Evolutionary conservation across 805 yeast genomes (phyloP), one percentile per base, ranked within the genome.

Genomic region (Barnettozyma wickerhamii): DNA sequence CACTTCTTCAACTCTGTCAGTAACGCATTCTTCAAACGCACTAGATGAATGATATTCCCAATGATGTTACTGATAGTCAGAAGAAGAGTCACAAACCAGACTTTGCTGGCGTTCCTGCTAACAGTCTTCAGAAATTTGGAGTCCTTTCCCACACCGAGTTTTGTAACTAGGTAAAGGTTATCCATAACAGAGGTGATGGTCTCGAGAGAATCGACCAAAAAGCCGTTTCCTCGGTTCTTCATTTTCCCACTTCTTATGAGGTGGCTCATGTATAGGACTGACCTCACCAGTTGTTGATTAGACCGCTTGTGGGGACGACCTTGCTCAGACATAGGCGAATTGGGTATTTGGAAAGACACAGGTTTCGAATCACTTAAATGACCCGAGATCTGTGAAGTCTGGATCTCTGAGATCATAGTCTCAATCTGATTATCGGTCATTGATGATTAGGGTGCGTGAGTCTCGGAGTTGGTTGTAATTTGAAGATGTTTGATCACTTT

Each of bases 21-120:
- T 21, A 47, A 32, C 6, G 10, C 34, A 2, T 19, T 32, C 26
- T 35, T 44, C 20, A 47, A 38, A 6, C 36, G 40, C 3, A 24
- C 12, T 10, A 47, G 18, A 19, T 35, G 31, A 1, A 42, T 17
- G 3, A 51, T 42, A 4, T 37, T 35, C 14, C 36, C 30, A 14
- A 47, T 10, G 1, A 44, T 17, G 6, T 38, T 45, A 31, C 42
- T 47, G 15, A 51, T 38, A 3, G 35, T 43, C 17, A 51, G 42
- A 9, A 51, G 12, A 13, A 51, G 23, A 1, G 49, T 51, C 1
- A 51, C 34, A 24, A 49, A 47, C 55, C 55, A 51, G 2, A 49
- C 38, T 30, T 47, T 49, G 29, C 44, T 43, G 3, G 50, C 42
- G 26, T 41, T 43, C 7, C 21, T 23, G 17, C 36, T 39, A 3